These are phyloP conservation scores for Scytalidium sp. DNA, from an alignment of 2,329 filamentous ascomycete species.

Conservation along the genomic window DNA sequence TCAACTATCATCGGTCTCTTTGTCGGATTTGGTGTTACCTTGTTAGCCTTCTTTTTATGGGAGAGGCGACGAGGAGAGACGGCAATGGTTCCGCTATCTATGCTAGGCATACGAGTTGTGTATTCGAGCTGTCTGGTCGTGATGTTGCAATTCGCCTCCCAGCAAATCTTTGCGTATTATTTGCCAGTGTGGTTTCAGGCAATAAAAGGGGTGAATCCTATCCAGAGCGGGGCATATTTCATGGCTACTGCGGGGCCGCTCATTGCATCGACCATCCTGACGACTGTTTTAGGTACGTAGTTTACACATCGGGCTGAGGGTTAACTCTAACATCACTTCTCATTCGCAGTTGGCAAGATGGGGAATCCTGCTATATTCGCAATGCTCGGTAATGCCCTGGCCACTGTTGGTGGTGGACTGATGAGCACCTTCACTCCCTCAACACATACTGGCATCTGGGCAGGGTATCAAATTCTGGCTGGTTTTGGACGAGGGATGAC, in stretches of 20 bases:
- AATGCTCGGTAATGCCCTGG: slow-evolving; percentile 25
- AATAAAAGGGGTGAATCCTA: slow-evolving; percentile 19
- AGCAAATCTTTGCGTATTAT: slow-evolving; percentile 41
- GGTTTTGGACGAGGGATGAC: slow-evolving; percentile 19
- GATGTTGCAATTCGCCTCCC: no score
- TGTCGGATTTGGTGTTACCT: slow-evolving; percentile 4
- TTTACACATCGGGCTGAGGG: no score
- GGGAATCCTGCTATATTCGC: slow-evolving; percentile 31
- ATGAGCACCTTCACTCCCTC: slow-evolving; percentile 25
- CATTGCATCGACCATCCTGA: slow-evolving; percentile 12
- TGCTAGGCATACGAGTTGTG: slow-evolving; percentile 17
- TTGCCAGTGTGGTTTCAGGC: slow-evolving; percentile 30
- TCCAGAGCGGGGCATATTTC: slow-evolving; percentile 21
- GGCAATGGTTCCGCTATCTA: slow-evolving; percentile 19
- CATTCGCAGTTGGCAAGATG: slow-evolving; percentile 18
- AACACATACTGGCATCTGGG: slow-evolving; percentile 26
- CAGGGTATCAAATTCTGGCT: slow-evolving; percentile 21
- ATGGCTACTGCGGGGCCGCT: slow-evolving; percentile 17
- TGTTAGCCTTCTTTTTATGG: slow-evolving; percentile 15
- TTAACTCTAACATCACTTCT: no score
- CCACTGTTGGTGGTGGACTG: slow-evolving; percentile 30
- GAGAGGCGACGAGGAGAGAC: slow-evolving; percentile 19
- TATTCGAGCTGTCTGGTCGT: slow-evolving; percentile 9
- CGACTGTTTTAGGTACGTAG: slow-evolving; percentile 18
- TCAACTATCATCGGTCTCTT: slow-evolving; percentile 15